These are phyloP conservation scores for Iberis pinnata DNA, from an alignment of 345 rosid species.

Conservation along the genomic window DNA sequence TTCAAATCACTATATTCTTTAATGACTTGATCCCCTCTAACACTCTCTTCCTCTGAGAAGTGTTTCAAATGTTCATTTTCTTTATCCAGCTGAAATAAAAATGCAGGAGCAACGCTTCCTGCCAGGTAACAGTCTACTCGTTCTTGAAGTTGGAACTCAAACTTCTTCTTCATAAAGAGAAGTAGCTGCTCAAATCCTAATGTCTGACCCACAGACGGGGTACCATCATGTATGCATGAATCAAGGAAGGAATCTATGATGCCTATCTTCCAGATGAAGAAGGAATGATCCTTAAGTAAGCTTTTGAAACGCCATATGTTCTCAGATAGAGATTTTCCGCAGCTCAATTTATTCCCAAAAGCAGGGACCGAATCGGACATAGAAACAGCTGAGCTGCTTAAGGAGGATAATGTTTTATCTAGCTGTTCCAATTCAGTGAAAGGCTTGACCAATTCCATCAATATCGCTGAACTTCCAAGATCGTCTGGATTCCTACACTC, in stretches of 20 bases:
- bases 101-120: slow-evolving; percentile 51
- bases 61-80: slow-evolving; percentile 51
- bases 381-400: slow-evolving; percentile 36
- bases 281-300: slow-evolving; percentile 47
- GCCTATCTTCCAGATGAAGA: slow-evolving; percentile 82
- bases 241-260: slow-evolving; percentile 74
- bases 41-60: slow-evolving; percentile 40
- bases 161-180: slow-evolving; percentile 63
- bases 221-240: slow-evolving; percentile 70
- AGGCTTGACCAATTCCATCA: slow-evolving; percentile 49
- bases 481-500: slow-evolving; percentile 40
- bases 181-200: slow-evolving; percentile 84
- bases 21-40: slow-evolving; percentile 34
- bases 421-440: slow-evolving; percentile 60
- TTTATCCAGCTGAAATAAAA: slow-evolving; percentile 55
- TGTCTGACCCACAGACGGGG: slow-evolving; percentile 61
- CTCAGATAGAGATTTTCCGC: slow-evolving; percentile 54
- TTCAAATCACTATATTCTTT: slow-evolving; percentile 42
- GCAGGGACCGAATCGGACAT: slow-evolving; percentile 37
- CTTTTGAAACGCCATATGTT: slow-evolving; percentile 62
- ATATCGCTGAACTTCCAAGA: slow-evolving; percentile 50
- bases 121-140: slow-evolving; percentile 53
- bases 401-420: slow-evolving; percentile 45
- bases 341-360: slow-evolving; percentile 41
- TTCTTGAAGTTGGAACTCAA: slow-evolving; percentile 66